Evolutionary conservation across 1,284 basidiomycete genomes (phyloP).

Genomic region (Rhodotorula sp.): DNA sequence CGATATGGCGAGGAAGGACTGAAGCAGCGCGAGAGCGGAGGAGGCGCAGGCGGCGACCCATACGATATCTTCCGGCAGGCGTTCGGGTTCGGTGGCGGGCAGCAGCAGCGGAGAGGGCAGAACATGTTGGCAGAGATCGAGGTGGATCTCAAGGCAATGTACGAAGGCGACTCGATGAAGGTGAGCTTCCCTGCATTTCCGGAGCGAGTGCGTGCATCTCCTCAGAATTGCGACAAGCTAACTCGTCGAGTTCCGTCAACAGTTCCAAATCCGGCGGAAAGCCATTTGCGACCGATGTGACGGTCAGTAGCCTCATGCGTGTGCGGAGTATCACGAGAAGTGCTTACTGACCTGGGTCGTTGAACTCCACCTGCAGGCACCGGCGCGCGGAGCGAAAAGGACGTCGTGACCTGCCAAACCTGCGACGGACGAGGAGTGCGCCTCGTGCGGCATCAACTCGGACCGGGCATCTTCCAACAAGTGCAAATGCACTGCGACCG

Average conservation of each 20-base stretch:
- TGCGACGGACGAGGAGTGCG: conserved; percentile 84
- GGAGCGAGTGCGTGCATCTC: conserved; percentile 12
- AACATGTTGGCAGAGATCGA: conserved; percentile 83
- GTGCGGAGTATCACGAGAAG: too few species aligned
- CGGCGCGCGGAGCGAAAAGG: conserved; percentile 79
- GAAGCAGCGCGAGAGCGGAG: conserved; percentile 66
- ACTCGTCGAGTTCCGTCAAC: not conserved
- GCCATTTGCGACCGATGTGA: conserved; percentile 90
- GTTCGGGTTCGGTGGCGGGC: conserved; percentile 72
- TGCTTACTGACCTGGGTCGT: not conserved
- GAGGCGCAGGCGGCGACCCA: conserved; percentile 67
- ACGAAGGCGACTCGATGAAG: conserved; percentile 76
- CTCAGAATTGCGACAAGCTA: not conserved
- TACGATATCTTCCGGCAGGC: conserved; percentile 90
- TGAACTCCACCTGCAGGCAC: conserved; percentile 48
- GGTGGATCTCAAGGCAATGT: conserved; percentile 80
- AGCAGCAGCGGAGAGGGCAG: conserved; percentile 75
- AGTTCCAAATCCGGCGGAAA: conserved; percentile 86
- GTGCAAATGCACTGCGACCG: conserved; percentile 44
- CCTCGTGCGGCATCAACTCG: conserved; percentile 80
- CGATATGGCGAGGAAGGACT: conserved; percentile 72
- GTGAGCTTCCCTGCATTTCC: conserved; percentile 53
- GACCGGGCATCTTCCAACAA: conserved; percentile 47
- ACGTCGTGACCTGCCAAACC: conserved; percentile 74
- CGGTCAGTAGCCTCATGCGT: conserved; percentile 52